A percentile compares a stretch with the other conserved stretches of the same genome.
Evolutionary conservation across 768 basidiomycete species (phyloP).

Genomic region (Austroboletus festivus): DNA sequence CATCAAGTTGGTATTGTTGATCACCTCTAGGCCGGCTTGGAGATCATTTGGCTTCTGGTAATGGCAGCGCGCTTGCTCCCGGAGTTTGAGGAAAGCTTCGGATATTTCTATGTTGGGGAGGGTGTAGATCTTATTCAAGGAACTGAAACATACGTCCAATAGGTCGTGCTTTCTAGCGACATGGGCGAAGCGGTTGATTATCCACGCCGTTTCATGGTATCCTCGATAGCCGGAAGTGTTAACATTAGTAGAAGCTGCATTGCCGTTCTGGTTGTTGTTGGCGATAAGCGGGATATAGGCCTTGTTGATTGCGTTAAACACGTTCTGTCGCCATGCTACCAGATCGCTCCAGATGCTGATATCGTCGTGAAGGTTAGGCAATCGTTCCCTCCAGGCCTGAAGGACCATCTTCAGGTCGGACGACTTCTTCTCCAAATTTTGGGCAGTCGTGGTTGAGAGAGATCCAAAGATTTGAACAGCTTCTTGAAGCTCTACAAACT

Average conservation of each 20-base stretch:
- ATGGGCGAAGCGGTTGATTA: slow-evolving; percentile 98
- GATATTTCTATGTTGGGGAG: slow-evolving; percentile 99
- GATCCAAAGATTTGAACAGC: slow-evolving; percentile 93
- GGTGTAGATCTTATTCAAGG: slow-evolving; percentile 96
- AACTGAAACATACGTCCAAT: slow-evolving; percentile 91
- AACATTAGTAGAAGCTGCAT: slow-evolving; percentile 51
- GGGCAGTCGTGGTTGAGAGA: slow-evolving; percentile 77
- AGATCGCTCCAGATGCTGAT: slow-evolving; percentile 99
- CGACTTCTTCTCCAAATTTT: slow-evolving; percentile 92
- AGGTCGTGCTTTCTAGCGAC: slow-evolving; percentile 97
- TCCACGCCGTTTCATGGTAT: slow-evolving; percentile 99
- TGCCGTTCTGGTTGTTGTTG: slow-evolving; percentile 48
- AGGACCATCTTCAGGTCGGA: slow-evolving; percentile 95
- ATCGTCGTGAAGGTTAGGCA: slow-evolving; percentile 95
- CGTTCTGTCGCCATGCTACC: slow-evolving; percentile 98
- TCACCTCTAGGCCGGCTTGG: slow-evolving; percentile 92
- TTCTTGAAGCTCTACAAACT: slow-evolving; percentile 96
- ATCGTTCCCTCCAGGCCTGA: slow-evolving; percentile 93
- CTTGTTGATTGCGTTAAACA: slow-evolving; percentile 96
- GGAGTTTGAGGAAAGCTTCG: slow-evolving; percentile 96
- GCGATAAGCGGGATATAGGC: slow-evolving; percentile 90
- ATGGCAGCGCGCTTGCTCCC: slow-evolving; percentile 97
- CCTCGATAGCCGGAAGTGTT: slow-evolving; percentile 92
- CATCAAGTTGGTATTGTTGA: slow-evolving; percentile 98
- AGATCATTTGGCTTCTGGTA: slow-evolving; percentile 94